These are phyloP conservation scores for Aureobasidium sp. DNA, from an alignment of 2,329 filamentous ascomycete genomes.

Conservation along the genomic window DNA sequence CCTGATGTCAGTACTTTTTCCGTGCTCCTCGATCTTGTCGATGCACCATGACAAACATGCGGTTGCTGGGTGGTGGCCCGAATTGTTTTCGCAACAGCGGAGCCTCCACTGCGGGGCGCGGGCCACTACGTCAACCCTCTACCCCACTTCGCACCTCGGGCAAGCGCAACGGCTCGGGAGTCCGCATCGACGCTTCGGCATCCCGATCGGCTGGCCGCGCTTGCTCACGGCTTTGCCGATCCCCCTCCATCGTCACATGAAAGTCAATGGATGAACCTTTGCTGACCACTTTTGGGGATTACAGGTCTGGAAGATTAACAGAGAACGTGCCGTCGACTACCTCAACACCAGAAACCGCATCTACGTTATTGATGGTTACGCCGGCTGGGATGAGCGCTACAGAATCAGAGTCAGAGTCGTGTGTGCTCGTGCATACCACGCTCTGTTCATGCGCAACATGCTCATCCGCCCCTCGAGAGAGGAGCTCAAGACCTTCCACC, in stretches of 20 bases:
- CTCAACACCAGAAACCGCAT: slow-evolving; percentile 98
- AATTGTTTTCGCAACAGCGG: slow-evolving; percentile 11
- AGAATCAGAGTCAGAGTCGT: slow-evolving; percentile 95
- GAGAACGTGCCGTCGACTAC: slow-evolving; percentile 97
- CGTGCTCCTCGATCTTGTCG: not conserved
- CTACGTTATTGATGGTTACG: slow-evolving; percentile 95
- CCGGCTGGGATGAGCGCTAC: slow-evolving; percentile 98
- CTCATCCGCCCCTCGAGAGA: slow-evolving; percentile 86
- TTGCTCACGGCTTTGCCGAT: slow-evolving; percentile 2
- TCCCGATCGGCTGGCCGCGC: slow-evolving; percentile 1
- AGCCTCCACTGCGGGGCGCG: slow-evolving; percentile 6
- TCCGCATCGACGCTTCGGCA: not conserved
- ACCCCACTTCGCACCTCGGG: slow-evolving; percentile 21
- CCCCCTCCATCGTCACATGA: slow-evolving; percentile 3
- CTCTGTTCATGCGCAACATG: slow-evolving; percentile 99
- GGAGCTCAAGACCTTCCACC: slow-evolving; percentile 95
- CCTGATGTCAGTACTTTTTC: slow-evolving; percentile 64
- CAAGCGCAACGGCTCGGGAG: slow-evolving; percentile 16
- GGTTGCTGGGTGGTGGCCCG: slow-evolving; percentile 7
- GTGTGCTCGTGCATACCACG: slow-evolving; percentile 98
- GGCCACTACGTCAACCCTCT: slow-evolving; percentile 9
- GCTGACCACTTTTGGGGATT: slow-evolving; percentile 17
- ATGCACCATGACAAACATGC: slow-evolving; percentile 4
- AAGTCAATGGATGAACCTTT: slow-evolving; percentile 11
- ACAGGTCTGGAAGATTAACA: slow-evolving; percentile 99